Evolutionary conservation across 768 basidiomycete genomes (phyloP), one percentile per base, ranked within the genome.

Genomic region (Macrolepiota dolichaula): DNA sequence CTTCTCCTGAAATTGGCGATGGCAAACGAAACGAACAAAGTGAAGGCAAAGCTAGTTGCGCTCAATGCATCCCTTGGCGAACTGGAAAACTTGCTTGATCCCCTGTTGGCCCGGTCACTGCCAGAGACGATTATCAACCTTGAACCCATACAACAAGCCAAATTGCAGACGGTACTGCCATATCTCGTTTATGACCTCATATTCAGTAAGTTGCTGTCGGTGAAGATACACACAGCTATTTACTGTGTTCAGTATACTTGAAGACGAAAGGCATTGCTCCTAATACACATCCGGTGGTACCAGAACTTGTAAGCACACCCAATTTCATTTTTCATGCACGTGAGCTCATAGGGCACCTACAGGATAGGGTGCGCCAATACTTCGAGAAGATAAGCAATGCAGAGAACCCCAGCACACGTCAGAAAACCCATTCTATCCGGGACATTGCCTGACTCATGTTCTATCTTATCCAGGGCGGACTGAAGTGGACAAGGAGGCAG

Each of bases 181-280:
- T 94, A 94, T 72, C 78, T 92, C 32, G 80, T 89, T 2, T 92
- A 94, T 68, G 92, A 94, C 71, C 80, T 95, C 10, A 76, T 93
- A n/a, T 93, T 92, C 74, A 87, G 93, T 93, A 64, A 64, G 87
- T 77, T n/a, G 9, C 22, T n/a, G 7, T 1, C 38, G 12, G 22
- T n/a, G 12, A 50, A 10, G 10, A 4, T 17, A 22, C 38, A 25
- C 47, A 49, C 40, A 6, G 51, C 10, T 10, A 51, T 53, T 61
- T 59, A 57, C 58, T 12, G 59, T 51, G 5, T 55, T 37, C 55
- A 94, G 92, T 93, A 44, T 94, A 94, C 71, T 79, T 95, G 44
- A 93, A 90, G 74, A 81, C 89, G 29, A 80, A 81, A 63, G 92
- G 92, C 4, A 79, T 93, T 32, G 91, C 94, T 68, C 91, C 92